These are phyloP conservation scores for Globisporangium iwayamae DNA, from an alignment of 352 stramenopile species.

Conservation along the genomic window DNA sequence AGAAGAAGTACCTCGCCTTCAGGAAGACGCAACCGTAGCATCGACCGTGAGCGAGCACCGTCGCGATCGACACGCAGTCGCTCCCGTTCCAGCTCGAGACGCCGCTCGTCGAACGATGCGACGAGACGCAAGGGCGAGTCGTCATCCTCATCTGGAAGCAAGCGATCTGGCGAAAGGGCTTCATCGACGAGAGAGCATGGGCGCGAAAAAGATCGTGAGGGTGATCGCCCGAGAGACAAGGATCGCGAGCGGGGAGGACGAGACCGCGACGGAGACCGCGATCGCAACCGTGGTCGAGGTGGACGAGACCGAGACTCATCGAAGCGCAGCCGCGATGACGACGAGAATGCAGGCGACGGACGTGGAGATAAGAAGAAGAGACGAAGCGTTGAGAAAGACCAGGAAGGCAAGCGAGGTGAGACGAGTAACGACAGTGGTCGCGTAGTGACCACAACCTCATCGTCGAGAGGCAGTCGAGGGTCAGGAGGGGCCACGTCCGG, in stretches of 20 bases:
- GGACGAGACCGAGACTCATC: slow-evolving; percentile 24
- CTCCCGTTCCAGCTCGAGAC: slow-evolving; percentile 38
- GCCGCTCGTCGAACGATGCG: slow-evolving; percentile 32
- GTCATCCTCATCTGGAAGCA: slow-evolving; percentile 11
- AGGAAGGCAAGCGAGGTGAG: slow-evolving; percentile 27
- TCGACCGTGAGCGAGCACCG: slow-evolving; percentile 11
- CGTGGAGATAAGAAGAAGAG: slow-evolving; percentile 28
- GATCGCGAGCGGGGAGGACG: slow-evolving; percentile 20
- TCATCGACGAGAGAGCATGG: slow-evolving; percentile 12
- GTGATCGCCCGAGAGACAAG: slow-evolving; percentile 20
- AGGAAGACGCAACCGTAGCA: slow-evolving; percentile 16
- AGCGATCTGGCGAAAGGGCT: slow-evolving; percentile 15
- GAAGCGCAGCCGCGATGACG: slow-evolving; percentile 28
- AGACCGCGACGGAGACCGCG: slow-evolving; percentile 28
- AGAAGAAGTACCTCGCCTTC: slow-evolving; percentile 6
- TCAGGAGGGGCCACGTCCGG: slow-evolving; percentile 1
- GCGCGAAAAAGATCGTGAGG: slow-evolving; percentile 10
- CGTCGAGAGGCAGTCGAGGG: slow-evolving; percentile 23
- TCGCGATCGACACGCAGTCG: slow-evolving; percentile 14
- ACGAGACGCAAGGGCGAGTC: slow-evolving; percentile 24
- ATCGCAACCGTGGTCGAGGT: slow-evolving; percentile 23
- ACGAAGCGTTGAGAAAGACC: slow-evolving; percentile 20
- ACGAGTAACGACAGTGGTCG: slow-evolving; percentile 33
- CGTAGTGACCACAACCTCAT: slow-evolving; percentile 46
- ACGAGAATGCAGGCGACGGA: slow-evolving; percentile 9